Base-by-base conservation (phyloP, 352 stramenopile species). In the Phytophthora agathidicida region DNA sequence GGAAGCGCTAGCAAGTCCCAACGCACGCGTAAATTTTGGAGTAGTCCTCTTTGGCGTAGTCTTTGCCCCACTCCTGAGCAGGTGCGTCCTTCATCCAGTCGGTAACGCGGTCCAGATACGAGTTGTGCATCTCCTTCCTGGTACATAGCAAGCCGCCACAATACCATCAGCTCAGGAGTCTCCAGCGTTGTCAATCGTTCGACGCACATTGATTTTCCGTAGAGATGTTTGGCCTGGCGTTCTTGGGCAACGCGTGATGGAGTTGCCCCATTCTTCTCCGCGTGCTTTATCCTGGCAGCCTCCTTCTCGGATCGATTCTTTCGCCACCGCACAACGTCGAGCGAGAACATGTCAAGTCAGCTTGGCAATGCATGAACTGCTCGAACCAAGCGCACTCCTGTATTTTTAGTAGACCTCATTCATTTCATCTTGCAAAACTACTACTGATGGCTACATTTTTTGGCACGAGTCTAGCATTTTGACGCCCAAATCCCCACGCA, bases 101-200 rank as follows among this genome's bases (percentile, higher is more conserved):
- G 22, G 58, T 58, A 22, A 89, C 82, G 32, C 82, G 82, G 23
- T 84, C 54, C 7, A 84, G 31, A 55, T 91, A 91, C 49, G 69
- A 74, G 17, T 60, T 70, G 61, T 88, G 75, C 79, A 91, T 91
- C 59, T 88, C 79, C 36, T 88, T 70, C 28, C 78, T 91, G 36
- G 11, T n/a, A 30, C 16, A 31, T n/a, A 50, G 8, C 32, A 63
- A 42, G 26, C 8, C 14, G 45, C 16, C n/a, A 49, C 3, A n/a
- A n/a, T 11, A 23, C 17, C 10, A 51, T 60, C 10, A 37, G 19
- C 11, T n/a, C 2, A 50, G 14, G 38, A 39, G 30, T 26, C 35
- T n/a, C n/a, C n/a, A n/a, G n/a, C n/a, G n/a, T n/a, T n/a, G 5
- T 19, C n/a, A 13, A 44, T 14, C 11, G 11, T 14, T 33, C 5